phyloP scores from a whole-genome alignment of 2,329 filamentous ascomycete genomes.

The Sphaerostilbella broomeana region DNA sequence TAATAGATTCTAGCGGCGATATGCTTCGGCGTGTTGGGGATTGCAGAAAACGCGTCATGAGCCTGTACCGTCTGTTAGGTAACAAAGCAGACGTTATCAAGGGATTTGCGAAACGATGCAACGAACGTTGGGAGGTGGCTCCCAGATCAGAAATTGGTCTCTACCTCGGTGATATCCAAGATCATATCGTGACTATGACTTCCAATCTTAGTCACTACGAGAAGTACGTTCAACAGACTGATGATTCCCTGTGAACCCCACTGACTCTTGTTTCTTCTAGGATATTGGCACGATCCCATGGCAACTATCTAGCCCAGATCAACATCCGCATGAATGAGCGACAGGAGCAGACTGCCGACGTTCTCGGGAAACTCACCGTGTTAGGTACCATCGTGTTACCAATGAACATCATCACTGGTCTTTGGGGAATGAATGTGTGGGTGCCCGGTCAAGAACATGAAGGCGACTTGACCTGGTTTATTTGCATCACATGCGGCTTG shows the following conservation, averaged over 20 bases:
- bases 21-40: conserved; percentile 92
- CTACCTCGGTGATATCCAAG: conserved; percentile 95
- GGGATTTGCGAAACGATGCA: conserved; percentile 95
- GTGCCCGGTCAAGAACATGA: conserved; percentile 87
- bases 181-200: conserved; percentile 99
- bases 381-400: conserved; percentile 94
- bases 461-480: conserved; percentile 68
- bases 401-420: conserved; percentile 97
- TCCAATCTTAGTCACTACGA: conserved; percentile 94
- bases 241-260: conserved; percentile 2
- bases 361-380: conserved; percentile 89
- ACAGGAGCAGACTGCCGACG: conserved; percentile 90
- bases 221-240: conserved; percentile 54
- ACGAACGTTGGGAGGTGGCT: conserved; percentile 95
- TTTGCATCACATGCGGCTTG: conserved; percentile 65
- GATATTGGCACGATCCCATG: conserved; percentile 83
- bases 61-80: conserved; percentile 81
- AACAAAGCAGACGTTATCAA: conserved; percentile 99
- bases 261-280: conserved; percentile 35
- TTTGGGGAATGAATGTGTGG: conserved; percentile 98
- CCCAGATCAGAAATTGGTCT: conserved; percentile 94
- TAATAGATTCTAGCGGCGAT: conserved; percentile 53
- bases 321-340: conserved; percentile 99
- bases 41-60: conserved; percentile 96
- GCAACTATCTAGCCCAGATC: conserved; percentile 98